Percentiles rank a stretch among this genome's conserved stretches.
These are phyloP conservation scores for Flammula alnicola DNA, from an alignment of 1,284 basidiomycete genomes.

Conservation along the genomic window DNA sequence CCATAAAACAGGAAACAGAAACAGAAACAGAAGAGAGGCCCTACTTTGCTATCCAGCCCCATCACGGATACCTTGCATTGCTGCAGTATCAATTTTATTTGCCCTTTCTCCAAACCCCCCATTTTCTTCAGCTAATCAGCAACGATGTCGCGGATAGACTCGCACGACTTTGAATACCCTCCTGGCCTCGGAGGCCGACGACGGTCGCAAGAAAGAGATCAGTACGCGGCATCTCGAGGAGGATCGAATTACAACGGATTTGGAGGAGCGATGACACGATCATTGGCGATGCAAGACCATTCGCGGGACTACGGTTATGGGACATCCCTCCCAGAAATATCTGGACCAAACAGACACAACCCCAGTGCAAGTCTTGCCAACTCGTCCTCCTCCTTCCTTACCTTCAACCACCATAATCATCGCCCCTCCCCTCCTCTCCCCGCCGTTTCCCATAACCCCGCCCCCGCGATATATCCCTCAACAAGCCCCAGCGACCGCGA, in stretches of 20 bases:
- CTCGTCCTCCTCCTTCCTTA: slow-evolving; percentile 34
- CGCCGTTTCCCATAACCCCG: slow-evolving; percentile 22
- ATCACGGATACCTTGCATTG: too few species aligned
- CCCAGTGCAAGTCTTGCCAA: slow-evolving; percentile 37
- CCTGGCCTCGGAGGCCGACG: slow-evolving; percentile 34
- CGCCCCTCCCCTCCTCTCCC: slow-evolving; percentile 32
- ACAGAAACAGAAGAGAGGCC: not conserved
- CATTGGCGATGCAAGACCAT: slow-evolving; percentile 25
- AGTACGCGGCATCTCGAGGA: slow-evolving; percentile 15
- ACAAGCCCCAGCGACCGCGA: slow-evolving; percentile 45
- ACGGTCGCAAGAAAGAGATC: slow-evolving; percentile 27
- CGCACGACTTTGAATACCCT: slow-evolving; percentile 50
- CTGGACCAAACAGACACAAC: slow-evolving; percentile 54
- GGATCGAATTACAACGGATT: slow-evolving; percentile 2
- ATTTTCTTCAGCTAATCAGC: slow-evolving; percentile 9
- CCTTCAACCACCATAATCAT: slow-evolving; percentile 41
- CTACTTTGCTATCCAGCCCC: slow-evolving; percentile 7
- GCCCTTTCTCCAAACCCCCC: too few species aligned
- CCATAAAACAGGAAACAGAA: slow-evolving; percentile 15
- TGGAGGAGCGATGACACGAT: slow-evolving; percentile 25
- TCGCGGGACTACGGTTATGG: slow-evolving; percentile 28
- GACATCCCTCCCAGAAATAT: slow-evolving; percentile 27
- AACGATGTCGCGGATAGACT: slow-evolving; percentile 42
- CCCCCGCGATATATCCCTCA: slow-evolving; percentile 29
- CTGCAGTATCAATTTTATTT: too few species aligned